Evolutionary conservation across 331 rosid species (phyloP), one percentile per base, ranked within the genome.

Genomic region (Pyracantha coccinea): DNA sequence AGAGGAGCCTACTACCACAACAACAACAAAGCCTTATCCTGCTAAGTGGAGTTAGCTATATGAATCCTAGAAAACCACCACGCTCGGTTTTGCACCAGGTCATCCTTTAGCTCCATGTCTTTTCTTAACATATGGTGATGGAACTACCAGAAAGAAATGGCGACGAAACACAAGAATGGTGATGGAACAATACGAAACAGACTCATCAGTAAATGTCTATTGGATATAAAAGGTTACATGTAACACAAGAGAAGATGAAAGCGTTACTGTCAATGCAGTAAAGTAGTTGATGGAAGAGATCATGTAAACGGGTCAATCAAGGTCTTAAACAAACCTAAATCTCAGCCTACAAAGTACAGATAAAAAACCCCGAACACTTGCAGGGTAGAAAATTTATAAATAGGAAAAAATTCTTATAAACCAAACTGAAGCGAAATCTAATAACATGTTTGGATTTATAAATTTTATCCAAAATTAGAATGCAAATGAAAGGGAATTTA

Each of bases 401-500:
- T 19, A 41, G 50, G 2, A 33, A 19, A 72, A 6, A 1, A 6
- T 10, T 1, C 73, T 15, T 14, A 31, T 20, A 54, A 21, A 65
- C 21, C 59, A 66, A n/a, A 66, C 28, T 21, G 8, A 61, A 27
- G 21, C 53, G 52, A 23, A 44, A 72, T 21, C 23, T 55, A 54
- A 8, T 19, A 32, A 75, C 67, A 76, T 29, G 58, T n/a, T 6
- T 54, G 44, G 66, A 68, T 54, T 53, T 59, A 61, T 53, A 69
- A 19, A 52, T 52, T 44, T 27, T 17, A 19, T 69, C 32, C 31
- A 17, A 27, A 19, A 50, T 17, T 68, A 45, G 35, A 52, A 68
- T 19, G 16, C 24, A 45, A 29, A 32, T 53, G 21, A 76, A 70
- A 74, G 72, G 69, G 78, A n/a, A 29, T 52, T 72, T 66, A 58